Percentiles rank a stretch among this genome's conserved stretches.
These are phyloP conservation scores for Sphagnum magellanicum DNA, from an alignment of 228 moss, liverwort and hornwort genomes.

Conservation along the genomic window DNA sequence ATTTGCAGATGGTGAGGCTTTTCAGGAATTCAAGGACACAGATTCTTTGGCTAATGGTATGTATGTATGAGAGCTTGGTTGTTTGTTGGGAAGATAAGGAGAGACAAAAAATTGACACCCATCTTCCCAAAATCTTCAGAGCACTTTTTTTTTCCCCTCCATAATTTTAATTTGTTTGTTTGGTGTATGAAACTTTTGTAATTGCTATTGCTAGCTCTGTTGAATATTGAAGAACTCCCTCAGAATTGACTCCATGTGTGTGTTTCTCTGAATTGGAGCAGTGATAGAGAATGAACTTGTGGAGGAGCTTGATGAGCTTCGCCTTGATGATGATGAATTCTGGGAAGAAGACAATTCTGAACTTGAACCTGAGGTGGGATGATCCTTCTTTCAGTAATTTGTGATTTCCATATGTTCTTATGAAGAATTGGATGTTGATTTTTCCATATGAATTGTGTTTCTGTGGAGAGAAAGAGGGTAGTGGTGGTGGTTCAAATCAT, in stretches of 20 bases:
- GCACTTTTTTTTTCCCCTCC: not conserved
- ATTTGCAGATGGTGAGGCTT: slow-evolving; percentile 16
- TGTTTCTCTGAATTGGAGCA: slow-evolving; percentile 3
- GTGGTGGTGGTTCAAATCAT: not conserved
- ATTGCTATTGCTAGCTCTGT: no score
- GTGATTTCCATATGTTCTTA: not conserved
- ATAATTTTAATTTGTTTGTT: not conserved
- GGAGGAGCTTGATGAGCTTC: slow-evolving; percentile 42
- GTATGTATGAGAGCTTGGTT: not conserved
- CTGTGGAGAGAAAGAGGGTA: not conserved
- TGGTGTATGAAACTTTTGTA: no score
- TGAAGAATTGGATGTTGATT: not conserved
- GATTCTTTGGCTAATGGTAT: slow-evolving; percentile 31
- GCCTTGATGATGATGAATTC: slow-evolving; percentile 74
- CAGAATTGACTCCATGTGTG: not conserved
- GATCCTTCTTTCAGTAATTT: not conserved
- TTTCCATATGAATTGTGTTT: not conserved
- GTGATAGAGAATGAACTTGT: slow-evolving; percentile 47
- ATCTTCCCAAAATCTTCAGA: not conserved
- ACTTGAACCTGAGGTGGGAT: slow-evolving; percentile 51
- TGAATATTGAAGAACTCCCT: not conserved
- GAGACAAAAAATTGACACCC: no score
- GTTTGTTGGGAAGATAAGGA: not conserved
- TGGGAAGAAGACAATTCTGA: slow-evolving; percentile 80
- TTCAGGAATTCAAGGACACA: slow-evolving; percentile 26